Conservation (phyloP, 2,329 filamentous ascomycete genomes). For the Thelonectria olida region DNA sequence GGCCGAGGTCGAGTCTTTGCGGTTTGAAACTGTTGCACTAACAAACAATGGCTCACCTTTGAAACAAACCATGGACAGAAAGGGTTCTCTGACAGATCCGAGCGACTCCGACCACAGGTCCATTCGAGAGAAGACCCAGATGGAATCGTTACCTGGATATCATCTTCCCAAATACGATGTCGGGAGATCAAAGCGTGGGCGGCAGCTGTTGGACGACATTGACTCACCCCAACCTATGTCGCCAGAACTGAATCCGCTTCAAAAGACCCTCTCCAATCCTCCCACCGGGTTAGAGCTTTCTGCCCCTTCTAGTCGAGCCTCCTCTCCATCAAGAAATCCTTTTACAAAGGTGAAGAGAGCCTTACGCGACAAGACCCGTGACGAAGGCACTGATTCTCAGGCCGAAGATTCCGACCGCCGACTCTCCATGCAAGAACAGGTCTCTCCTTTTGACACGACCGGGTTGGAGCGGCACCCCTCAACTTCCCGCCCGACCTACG, state of each 20-base stretch:
- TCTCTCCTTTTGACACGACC: constrained; percentile 42
- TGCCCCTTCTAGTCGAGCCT: constrained; percentile 67
- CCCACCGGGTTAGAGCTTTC: constrained; percentile 71
- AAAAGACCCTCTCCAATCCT: constrained; percentile 62
- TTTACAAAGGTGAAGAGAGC: constrained; percentile 64
- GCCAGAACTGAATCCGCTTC: constrained; percentile 58
- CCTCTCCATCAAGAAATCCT: constrained; percentile 71
- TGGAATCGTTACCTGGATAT: constrained; percentile 36
- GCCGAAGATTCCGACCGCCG: constrained; percentile 42
- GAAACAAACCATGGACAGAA: constrained; percentile 44
- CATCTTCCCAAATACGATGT: constrained; percentile 54
- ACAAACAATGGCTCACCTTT: constrained; percentile 42
- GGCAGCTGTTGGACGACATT: constrained; percentile 54
- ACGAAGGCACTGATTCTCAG: constrained; percentile 48
- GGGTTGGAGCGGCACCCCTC: constrained; percentile 36
- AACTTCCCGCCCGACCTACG: constrained; percentile 50
- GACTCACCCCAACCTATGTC: constrained; percentile 60
- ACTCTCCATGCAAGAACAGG: constrained; percentile 40
- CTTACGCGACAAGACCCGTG: constrained; percentile 63
- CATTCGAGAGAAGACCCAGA: constrained; percentile 28
- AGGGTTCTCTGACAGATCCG: constrained; percentile 49
- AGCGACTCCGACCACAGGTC: constrained; percentile 52
- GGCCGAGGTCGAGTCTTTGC: constrained; percentile 46
- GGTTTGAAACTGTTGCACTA: constrained; percentile 45
- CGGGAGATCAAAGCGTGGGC: constrained; percentile 55